Evolutionary conservation across 805 yeast genomes (phyloP).

Genomic region (Pichia gijzeniarum): DNA sequence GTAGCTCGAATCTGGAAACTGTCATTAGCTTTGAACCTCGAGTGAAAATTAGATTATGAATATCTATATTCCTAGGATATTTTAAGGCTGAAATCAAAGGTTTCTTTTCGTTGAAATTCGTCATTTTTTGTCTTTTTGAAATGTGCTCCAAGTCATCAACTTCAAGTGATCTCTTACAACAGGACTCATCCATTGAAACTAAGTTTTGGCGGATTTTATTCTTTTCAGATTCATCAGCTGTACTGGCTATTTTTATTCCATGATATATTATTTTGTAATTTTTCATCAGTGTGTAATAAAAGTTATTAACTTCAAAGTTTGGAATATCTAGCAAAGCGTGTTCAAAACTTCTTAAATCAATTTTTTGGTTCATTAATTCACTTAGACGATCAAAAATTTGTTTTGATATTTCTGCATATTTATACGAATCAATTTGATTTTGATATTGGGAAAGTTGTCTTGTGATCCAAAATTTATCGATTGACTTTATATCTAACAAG

Average conservation of each 20-base stretch:
- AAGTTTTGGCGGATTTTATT: conserved; percentile 39
- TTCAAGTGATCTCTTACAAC: conserved; percentile 17
- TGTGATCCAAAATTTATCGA: conserved; percentile 46
- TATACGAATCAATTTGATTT: conserved; percentile 33
- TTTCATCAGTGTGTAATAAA: conserved; percentile 42
- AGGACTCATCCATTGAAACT: conserved; percentile 37
- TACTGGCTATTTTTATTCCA: conserved; percentile 23
- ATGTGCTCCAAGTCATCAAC: conserved; percentile 8
- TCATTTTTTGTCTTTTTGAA: conserved; percentile 12
- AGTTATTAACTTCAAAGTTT: conserved; percentile 43
- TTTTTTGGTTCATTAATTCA: conserved; percentile 21
- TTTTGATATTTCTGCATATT: conserved; percentile 31
- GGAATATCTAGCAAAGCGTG: conserved; percentile 46
- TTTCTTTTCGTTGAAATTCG: conserved; percentile 1
- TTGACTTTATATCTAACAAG: conserved; percentile 10
- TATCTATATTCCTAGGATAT: conserved; percentile 51
- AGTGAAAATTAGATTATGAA: conserved; percentile 58
- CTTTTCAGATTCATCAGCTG: conserved; percentile 26
- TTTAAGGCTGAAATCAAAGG: conserved; percentile 17
- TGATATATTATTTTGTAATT: conserved; percentile 33
- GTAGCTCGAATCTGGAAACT: conserved; percentile 61
- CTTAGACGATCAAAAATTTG: conserved; percentile 37
- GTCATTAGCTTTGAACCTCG: conserved; percentile 70
- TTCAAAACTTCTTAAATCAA: conserved; percentile 42
- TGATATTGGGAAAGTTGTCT: conserved; percentile 36